Percentiles rank a stretch among this genome's conserved stretches.
These are phyloP conservation scores for Fusarium protoensiforme DNA, from an alignment of 2,329 filamentous ascomycete genomes.

Conservation along the genomic window DNA sequence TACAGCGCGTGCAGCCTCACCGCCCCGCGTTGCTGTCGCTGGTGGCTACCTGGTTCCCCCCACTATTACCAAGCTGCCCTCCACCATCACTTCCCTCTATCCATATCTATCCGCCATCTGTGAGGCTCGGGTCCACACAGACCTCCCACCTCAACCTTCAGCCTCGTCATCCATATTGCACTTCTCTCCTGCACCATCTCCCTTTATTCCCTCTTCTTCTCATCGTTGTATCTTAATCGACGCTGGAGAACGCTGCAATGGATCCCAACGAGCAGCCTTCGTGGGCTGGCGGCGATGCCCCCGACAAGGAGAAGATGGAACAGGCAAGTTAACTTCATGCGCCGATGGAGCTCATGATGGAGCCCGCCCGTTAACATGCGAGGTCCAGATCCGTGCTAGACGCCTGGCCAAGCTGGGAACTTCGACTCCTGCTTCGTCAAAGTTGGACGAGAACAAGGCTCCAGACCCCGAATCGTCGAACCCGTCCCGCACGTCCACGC, in stretches of 20 bases:
- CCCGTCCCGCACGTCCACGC: conserved; percentile 42
- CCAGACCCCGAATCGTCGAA: conserved; percentile 42
- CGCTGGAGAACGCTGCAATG: conserved; percentile 46
- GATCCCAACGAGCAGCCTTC: conserved; percentile 59
- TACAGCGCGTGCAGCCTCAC: conserved; percentile 32
- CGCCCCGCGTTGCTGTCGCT: conserved; percentile 33
- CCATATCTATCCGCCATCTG: conserved; percentile 15
- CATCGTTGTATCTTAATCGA: not conserved
- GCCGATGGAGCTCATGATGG: conserved; percentile 26
- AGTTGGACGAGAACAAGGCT: conserved; percentile 46
- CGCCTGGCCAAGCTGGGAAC: conserved; percentile 62
- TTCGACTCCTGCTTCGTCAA: conserved; percentile 46
- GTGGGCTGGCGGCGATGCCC: conserved; percentile 59
- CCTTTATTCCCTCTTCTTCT: not conserved
- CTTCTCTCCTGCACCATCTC: conserved; percentile 8
- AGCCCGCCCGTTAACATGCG: conserved; percentile 13
- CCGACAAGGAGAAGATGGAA: conserved; percentile 69
- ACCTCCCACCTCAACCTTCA: conserved; percentile 26
- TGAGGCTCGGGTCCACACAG: conserved; percentile 36
- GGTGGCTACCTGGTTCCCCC: conserved; percentile 16
- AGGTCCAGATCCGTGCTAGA: conserved; percentile 57
- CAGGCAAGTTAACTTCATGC: conserved; percentile 53
- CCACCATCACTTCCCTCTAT: conserved; percentile 1
- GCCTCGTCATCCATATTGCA: conserved; percentile 24
- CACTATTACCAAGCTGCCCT: conserved; percentile 32